These are phyloP conservation scores for Eucalyptus curtisii DNA, from an alignment of 345 rosid species.

Conservation along the genomic window DNA sequence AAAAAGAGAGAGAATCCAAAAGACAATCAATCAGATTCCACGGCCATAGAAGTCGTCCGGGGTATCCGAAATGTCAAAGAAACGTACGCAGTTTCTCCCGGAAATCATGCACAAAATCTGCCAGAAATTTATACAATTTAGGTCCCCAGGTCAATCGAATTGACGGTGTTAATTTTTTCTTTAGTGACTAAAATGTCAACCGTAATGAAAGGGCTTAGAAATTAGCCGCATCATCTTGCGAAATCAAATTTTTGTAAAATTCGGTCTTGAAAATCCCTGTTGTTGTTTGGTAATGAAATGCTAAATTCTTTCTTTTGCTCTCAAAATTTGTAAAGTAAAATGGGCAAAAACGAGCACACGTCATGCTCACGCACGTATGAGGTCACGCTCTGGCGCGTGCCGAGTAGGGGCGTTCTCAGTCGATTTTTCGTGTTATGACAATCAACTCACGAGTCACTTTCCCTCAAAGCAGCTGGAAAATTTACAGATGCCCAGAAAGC, in stretches of 20 bases:
- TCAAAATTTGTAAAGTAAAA: background rate
- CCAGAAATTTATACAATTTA: background rate
- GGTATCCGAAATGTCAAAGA: background rate
- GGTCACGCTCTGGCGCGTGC: background rate
- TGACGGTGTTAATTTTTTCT: background rate
- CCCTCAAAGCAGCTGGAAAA: background rate
- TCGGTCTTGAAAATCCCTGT: background rate
- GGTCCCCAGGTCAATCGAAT: background rate
- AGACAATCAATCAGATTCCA: background rate
- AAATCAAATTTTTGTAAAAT: background rate
- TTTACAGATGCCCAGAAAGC: background rate
- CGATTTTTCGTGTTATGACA: background rate
- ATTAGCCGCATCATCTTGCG: background rate
- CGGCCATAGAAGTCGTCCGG: background rate
- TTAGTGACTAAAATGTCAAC: background rate
- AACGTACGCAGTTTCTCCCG: background rate
- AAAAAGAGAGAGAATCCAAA: too few species aligned
- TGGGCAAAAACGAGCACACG: background rate
- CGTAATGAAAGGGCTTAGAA: background rate
- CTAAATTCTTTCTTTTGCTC: background rate
- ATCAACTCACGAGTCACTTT: background rate
- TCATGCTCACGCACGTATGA: background rate
- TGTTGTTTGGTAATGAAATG: background rate
- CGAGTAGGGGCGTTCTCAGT: background rate
- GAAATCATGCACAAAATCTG: constrained; percentile 13